phyloP scores from a whole-genome alignment of 345 rosid species.

The Aquilaria malaccensis region DNA sequence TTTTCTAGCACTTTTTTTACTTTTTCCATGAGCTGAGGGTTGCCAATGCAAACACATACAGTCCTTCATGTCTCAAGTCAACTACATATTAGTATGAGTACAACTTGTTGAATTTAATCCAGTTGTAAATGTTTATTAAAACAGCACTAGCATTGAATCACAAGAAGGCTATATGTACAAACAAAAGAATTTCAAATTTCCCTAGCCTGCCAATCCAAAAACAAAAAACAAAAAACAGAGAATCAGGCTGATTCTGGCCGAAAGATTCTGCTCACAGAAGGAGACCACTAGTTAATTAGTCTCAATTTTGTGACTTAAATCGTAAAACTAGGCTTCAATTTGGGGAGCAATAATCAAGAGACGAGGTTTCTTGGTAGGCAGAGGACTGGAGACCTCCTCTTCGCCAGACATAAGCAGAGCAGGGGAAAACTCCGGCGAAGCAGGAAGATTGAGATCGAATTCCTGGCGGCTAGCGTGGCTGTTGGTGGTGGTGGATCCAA shows the following conservation, averaged over 20 bases:
- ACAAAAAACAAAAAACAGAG: neutral
- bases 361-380: constrained; percentile 28
- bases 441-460: constrained; percentile 55
- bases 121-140: too few relatives aligned
- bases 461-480: constrained; percentile 40
- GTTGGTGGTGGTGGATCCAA: constrained; percentile 45
- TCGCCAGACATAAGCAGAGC: constrained; percentile 24
- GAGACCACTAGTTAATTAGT: neutral
- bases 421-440: constrained; percentile 29
- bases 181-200: too few relatives aligned
- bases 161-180: too few relatives aligned
- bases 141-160: too few relatives aligned
- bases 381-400: constrained; percentile 40
- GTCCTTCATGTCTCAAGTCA: too few relatives aligned
- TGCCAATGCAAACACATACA: too few relatives aligned
- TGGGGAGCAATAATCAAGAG: constrained; percentile 16
- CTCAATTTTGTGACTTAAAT: neutral
- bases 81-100: too few relatives aligned
- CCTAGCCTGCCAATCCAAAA: neutral
- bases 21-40: too few relatives aligned
- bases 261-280: neutral
- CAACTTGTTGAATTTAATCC: too few relatives aligned
- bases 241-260: neutral
- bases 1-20: too few relatives aligned
- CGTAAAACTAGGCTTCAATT: constrained; percentile 8